Percentiles rank a stretch among this genome's conserved stretches.
phyloP scores from a whole-genome alignment of 2,329 filamentous ascomycete genomes.

The Epichloe sibirici region DNA sequence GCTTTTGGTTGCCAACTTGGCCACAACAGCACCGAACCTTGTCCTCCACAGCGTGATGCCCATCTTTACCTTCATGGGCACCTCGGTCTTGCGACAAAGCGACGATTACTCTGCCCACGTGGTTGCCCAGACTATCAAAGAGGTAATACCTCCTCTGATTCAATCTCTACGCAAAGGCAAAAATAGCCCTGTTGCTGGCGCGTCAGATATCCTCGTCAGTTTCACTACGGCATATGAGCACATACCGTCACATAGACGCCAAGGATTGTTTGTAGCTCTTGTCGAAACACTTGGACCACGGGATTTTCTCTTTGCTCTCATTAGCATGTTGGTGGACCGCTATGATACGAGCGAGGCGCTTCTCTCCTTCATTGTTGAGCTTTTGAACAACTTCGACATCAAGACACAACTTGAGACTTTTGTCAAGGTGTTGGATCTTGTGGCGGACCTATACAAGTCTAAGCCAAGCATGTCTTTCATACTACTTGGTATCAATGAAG shows the following conservation, averaged over 20 bases:
- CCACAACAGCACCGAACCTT: conserved; percentile 76
- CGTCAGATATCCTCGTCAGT: conserved; percentile 82
- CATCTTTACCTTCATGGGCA: conserved; percentile 96
- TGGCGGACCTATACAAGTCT: conserved; percentile 61
- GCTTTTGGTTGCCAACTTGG: conserved; percentile 75
- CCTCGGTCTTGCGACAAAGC: conserved; percentile 78
- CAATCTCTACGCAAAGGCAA: conserved; percentile 72
- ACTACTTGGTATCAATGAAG: conserved; percentile 49
- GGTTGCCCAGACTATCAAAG: conserved; percentile 86
- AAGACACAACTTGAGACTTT: conserved; percentile 68
- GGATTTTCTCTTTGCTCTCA: conserved; percentile 78
- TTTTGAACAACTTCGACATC: conserved; percentile 62
- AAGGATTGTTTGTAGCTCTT: conserved; percentile 72
- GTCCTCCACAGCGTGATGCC: conserved; percentile 98
- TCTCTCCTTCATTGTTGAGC: conserved; percentile 59
- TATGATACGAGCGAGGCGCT: conserved; percentile 69
- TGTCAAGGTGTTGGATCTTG: conserved; percentile 62
- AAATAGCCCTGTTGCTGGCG: conserved; percentile 65
- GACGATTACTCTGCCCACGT: conserved; percentile 97
- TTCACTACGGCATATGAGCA: conserved; percentile 96
- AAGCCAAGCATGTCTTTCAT: conserved; percentile 62
- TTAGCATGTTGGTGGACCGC: conserved; percentile 83
- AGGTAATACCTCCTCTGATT: conserved; percentile 85
- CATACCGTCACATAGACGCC: conserved; percentile 75
- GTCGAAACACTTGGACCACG: conserved; percentile 73